These are phyloP conservation scores for Fusarium dlaminii DNA, from an alignment of 2,329 filamentous ascomycete genomes.

Conservation along the genomic window DNA sequence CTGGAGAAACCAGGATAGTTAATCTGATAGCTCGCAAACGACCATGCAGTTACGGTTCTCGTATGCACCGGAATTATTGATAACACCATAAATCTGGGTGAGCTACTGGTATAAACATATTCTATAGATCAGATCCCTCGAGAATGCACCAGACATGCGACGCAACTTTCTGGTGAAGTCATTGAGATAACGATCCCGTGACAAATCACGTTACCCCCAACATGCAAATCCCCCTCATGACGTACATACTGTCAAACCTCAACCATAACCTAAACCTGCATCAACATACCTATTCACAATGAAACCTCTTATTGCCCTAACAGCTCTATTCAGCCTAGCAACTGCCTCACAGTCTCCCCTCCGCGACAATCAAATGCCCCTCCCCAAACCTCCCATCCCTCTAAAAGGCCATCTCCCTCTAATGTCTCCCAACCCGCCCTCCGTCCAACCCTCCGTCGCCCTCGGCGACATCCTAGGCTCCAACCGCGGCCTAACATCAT, in stretches of 20 bases:
- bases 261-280: not conserved
- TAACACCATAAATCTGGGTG: not conserved
- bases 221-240: conserved; percentile 22
- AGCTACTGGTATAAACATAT: not conserved
- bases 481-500: conserved; percentile 82
- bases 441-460: conserved; percentile 64
- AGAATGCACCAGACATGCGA: not conserved
- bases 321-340: conserved; percentile 25
- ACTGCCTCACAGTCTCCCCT: conserved; percentile 20
- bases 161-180: not conserved
- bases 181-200: conserved; percentile 3
- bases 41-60: not conserved
- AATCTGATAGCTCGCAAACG: not conserved
- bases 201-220: conserved; percentile 23
- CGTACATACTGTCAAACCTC: conserved; percentile 25
- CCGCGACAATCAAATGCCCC: not conserved
- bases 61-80: not conserved
- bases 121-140: too few species aligned
- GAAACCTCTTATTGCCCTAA: conserved; percentile 34
- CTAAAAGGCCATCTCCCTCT: conserved; percentile 39
- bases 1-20: not conserved
- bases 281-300: conserved; percentile 18
- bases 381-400: conserved; percentile 4
- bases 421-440: conserved; percentile 40
- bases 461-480: conserved; percentile 87